Conservation (phyloP, 2,329 filamentous ascomycete species). For the Penicillium paneum region DNA sequence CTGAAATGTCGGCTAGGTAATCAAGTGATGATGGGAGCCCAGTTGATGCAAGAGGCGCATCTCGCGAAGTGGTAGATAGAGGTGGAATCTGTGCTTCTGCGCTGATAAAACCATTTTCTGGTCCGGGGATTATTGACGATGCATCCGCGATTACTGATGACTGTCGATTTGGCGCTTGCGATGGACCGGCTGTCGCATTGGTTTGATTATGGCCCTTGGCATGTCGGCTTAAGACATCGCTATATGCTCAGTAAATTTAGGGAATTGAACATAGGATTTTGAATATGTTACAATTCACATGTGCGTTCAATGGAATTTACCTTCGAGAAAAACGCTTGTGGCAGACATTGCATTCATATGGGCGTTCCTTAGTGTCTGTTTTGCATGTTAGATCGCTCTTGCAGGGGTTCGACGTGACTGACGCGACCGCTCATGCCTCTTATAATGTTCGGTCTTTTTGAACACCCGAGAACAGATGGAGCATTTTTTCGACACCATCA, state of each 20-base stretch:
- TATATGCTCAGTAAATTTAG: slow-evolving; percentile 24
- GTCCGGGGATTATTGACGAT: slow-evolving; percentile 9
- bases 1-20: slow-evolving; percentile 39
- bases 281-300: neutral
- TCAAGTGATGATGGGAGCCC: slow-evolving; percentile 39
- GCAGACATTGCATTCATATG: slow-evolving; percentile 53
- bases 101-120: slow-evolving; percentile 12
- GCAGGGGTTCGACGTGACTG: slow-evolving; percentile 26
- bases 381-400: slow-evolving; percentile 7
- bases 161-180: slow-evolving; percentile 31
- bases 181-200: slow-evolving; percentile 7
- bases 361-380: slow-evolving; percentile 55
- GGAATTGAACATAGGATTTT: neutral
- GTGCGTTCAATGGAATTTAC: slow-evolving; percentile 29
- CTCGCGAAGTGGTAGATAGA: slow-evolving; percentile 21
- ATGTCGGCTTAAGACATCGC: slow-evolving; percentile 52
- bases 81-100: slow-evolving; percentile 15
- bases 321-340: slow-evolving; percentile 56
- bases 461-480: slow-evolving; percentile 53
- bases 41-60: slow-evolving; percentile 29
- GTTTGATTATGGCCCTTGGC: slow-evolving; percentile 48
- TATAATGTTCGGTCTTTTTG: slow-evolving; percentile 56
- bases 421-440: slow-evolving; percentile 56
- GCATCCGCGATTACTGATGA: slow-evolving; percentile 17
- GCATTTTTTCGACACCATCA: slow-evolving; percentile 46